Evolutionary conservation across 352 stramenopile genomes (phyloP), one percentile per base, ranked within the genome.

Genomic region (Pythium rhizo-oryzae): DNA sequence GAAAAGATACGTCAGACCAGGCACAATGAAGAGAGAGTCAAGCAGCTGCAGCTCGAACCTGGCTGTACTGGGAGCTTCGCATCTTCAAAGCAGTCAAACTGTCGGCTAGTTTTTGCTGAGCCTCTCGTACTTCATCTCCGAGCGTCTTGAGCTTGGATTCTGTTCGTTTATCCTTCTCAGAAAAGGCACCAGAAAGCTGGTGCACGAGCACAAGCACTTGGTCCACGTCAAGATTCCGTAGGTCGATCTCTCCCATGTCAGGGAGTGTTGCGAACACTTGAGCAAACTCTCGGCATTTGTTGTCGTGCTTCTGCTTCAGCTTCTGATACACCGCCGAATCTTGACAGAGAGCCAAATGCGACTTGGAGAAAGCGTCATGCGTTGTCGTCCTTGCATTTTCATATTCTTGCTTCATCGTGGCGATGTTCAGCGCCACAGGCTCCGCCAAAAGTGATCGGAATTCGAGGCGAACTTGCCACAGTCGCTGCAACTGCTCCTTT

Each of bases 341-440:
- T 16, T 73, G 78, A 47, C 64, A 87, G 12, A 94, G 58, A 2
- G 69, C 55, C 8, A 69, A 65, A 50, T 92, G 81, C 1, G 72
- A 61, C 44, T 85, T 87, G 12, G 77, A 63, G 47, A 92, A 92
- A 19, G 76, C 83, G n/a, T 92, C 84, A 24, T 93, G 82, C 15
- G 80, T 84, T n/a, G 71, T 71, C 0, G 65, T 59, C 24, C 82
- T 73, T 23, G 84, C 74, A 33, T 68, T 83, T 61, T 92, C 85
- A 41, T 95, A 95, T 28, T 95, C 85, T 49, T 78, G 82, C 51
- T 89, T 90, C 85, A 95, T 95, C 25, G 82, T 92, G 19, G 74
- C 70, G 50, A 95, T 73, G 47, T 83, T 92, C 39, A 95, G 60
- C 11, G 82, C 69, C 18, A 93, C 85, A 13, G 87, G 85, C 44